Base-by-base conservation (phyloP, 805 yeast species). In the Lipomyces starkeyi region DNA sequence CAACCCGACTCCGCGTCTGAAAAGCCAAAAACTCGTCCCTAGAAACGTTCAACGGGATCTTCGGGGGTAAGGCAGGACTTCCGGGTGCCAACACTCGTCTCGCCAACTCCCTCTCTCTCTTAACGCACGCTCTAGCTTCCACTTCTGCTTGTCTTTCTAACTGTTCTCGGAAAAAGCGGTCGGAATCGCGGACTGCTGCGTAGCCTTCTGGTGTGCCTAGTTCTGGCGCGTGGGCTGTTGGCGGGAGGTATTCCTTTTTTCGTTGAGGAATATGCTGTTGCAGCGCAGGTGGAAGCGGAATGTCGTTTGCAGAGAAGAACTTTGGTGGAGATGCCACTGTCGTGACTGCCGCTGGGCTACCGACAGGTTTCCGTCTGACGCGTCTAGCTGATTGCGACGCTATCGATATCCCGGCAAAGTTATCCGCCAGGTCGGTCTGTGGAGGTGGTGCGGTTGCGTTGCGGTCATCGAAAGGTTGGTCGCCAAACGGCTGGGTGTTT, bases 181-280 rank as follows among this genome's bases (percentile, higher is more conserved):
- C 49, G 20, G 49, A 43, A 43, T 43, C 49, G 49, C 13, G 9
- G 20, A 43, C 49, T 43, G 49, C 49, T 8, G 49, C 49, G 9
- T 43, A 43, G 49, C 49, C 49, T n/a, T 43, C 49, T n/a, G 49
- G 22, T 8, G 49, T 43, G 49, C 49, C 49, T n/a, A 43, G 49
- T 17, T 43, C 49, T 43, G 49, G 49, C 14, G 49, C 49, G 14
- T 43, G 49, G 9, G 49, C 49, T n/a, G 49, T 43, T 43, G 20
- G 22, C 22, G 49, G 49, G 20, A 43, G 49, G 22, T 43, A n/a
- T 43, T 43, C 49, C 49, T 43, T 43, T n/a, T n/a, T 43, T 43
- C 49, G 49, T 17, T 43, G 49, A 6, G 49, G 49, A 17, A 6
- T n/a, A 7, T 43, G 22, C 22, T n/a, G 49, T n/a, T 43, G 20